Evolutionary conservation across 2,329 filamentous ascomycete species (phyloP).

Genomic region (Diplodia mutila): DNA sequence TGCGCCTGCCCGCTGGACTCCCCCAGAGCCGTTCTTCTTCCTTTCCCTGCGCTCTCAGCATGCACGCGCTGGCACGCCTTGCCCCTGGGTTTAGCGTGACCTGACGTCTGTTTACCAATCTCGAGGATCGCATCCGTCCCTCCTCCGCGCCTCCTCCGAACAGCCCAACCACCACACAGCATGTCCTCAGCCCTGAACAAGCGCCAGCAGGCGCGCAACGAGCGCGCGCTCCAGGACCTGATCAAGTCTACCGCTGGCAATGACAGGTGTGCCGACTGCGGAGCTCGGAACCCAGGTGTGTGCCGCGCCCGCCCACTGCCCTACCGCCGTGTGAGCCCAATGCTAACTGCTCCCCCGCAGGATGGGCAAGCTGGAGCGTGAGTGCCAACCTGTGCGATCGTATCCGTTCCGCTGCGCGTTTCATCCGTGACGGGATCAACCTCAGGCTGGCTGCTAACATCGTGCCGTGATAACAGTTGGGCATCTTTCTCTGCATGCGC

Average conservation of each 20-base stretch:
- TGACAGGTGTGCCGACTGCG: conserved; percentile 91
- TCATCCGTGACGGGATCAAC: neutral
- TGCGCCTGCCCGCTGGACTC: conserved; percentile 9
- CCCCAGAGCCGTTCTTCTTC: neutral
- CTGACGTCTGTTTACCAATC: conserved; percentile 26
- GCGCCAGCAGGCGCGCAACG: conserved; percentile 96
- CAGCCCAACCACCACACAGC: conserved; percentile 26
- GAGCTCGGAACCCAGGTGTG: conserved; percentile 87
- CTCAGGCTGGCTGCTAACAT: conserved; percentile 10
- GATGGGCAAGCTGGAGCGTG: conserved; percentile 97
- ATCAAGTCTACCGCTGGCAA: conserved; percentile 85
- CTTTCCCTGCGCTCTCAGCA: conserved; percentile 14
- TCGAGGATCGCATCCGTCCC: conserved; percentile 21
- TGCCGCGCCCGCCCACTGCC: conserved; percentile 28
- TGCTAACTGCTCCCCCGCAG: conserved; percentile 50
- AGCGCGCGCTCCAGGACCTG: conserved; percentile 86
- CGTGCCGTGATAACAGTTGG: conserved; percentile 62
- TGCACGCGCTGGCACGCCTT: conserved; percentile 25
- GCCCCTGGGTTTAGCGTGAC: conserved; percentile 20
- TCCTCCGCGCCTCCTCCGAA: conserved; percentile 22
- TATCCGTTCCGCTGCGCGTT: neutral
- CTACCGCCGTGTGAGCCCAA: conserved; percentile 2
- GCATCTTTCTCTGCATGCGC: conserved; percentile 96
- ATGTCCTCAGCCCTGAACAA: conserved; percentile 85
- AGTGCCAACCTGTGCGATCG: conserved; percentile 42